A percentile compares a stretch with the other conserved stretches of the same genome.
These are phyloP conservation scores for Klebsormidium nitens DNA, from an alignment of 139 green algal genomes.

Conservation along the genomic window DNA sequence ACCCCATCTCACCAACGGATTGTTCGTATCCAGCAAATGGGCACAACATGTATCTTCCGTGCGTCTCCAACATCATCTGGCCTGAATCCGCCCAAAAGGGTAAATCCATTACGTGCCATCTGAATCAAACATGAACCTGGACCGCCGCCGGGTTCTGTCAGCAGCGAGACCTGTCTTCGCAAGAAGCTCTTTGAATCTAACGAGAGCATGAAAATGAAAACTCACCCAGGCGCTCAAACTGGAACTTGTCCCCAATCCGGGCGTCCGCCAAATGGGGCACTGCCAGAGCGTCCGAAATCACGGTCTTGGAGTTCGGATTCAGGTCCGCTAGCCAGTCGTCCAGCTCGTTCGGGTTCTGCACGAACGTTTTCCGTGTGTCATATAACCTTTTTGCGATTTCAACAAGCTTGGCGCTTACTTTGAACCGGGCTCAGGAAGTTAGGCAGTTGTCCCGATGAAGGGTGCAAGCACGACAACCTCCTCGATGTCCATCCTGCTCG, in stretches of 20 bases:
- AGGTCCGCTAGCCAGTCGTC: constrained; percentile 83
- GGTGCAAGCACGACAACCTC: not conserved
- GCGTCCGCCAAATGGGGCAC: constrained; percentile 19
- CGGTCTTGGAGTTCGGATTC: constrained; percentile 60
- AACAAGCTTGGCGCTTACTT: not conserved
- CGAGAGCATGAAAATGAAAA: constrained; percentile 63
- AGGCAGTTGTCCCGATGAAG: too few relatives aligned
- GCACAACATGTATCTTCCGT: not conserved
- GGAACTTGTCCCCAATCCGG: constrained; percentile 58
- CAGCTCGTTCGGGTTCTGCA: constrained; percentile 17
- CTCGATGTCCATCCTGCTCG: not conserved
- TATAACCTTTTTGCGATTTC: not conserved
- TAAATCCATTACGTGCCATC: not conserved
- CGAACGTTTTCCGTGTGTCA: not conserved
- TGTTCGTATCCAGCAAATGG: too few relatives aligned
- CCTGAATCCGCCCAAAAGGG: not conserved
- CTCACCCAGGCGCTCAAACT: constrained; percentile 85
- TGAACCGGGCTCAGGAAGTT: too few relatives aligned
- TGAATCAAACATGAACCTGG: not conserved
- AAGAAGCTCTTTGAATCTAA: too few relatives aligned
- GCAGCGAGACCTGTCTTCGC: too few relatives aligned
- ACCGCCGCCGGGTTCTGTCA: not conserved
- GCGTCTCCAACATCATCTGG: not conserved
- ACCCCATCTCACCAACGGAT: too few relatives aligned
- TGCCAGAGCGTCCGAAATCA: constrained; percentile 50